Evolutionary conservation across 2,329 filamentous ascomycete genomes (phyloP), one percentile per base, ranked within the genome.

Genomic region (Amylocarpus encephaloides): DNA sequence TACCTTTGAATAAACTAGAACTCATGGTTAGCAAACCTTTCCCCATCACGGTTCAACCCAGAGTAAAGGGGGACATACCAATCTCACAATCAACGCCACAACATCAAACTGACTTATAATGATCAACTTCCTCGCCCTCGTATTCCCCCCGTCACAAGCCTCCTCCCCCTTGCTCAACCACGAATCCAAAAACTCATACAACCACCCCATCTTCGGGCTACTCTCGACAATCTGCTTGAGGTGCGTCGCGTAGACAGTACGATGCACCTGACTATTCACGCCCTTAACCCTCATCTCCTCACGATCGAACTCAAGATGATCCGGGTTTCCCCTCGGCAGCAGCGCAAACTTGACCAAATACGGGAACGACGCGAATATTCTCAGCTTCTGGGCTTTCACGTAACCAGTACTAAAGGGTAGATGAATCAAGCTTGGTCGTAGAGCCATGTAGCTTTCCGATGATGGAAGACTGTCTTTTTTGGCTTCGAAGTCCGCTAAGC

Each of bases 151-250:
- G 12, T 47, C 35, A 19, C 44, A 34, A 29, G 5, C 13, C 5
- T 40, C 35, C 22, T 47, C 44, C 6, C 11, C 11, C 10, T 29
- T 47, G 5, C 41, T 10, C 3, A 49, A 43, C 19, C 55, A 18
- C 7, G 43, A 16, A 0, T 15, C 32, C 26, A 60, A 50, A 7
- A 54, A 60, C 2, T 46, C 13, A 18, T 50, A 43, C 22, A 60
- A 30, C 54, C 54, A 60, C 30, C 49, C 42, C 6, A 32, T 32
- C 48, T 60, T 60, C 3, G 58, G 53, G 16, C 54, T 57, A 19
- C n/a, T 51, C 16, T 51, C 48, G 1, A 48, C 40, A 22, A 60
- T 59, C 1, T 43, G 10, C 33, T 43, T 26, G 2, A 58, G 29
- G 15, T 54, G 26, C 15, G 48, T 35, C 10, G 13, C 45, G 18